Percentiles rank a stretch among this genome's conserved stretches.
These are phyloP conservation scores for Metschnikowia koreensis DNA, from an alignment of 805 yeast genomes.

Conservation along the genomic window DNA sequence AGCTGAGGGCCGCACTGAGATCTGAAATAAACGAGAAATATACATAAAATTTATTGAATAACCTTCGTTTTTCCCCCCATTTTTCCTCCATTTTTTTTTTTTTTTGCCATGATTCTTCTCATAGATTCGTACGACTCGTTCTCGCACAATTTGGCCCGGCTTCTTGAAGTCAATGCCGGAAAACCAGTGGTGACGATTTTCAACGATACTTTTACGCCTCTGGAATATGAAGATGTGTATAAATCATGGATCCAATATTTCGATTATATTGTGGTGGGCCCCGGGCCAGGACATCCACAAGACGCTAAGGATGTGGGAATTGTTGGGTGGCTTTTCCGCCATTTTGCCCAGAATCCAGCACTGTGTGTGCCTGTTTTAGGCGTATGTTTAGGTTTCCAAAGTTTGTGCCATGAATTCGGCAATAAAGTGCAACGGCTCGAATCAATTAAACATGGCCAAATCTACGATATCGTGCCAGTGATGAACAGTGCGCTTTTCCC, in stretches of 20 bases:
- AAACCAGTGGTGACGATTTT: conserved; percentile 56
- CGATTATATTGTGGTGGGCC: conserved; percentile 84
- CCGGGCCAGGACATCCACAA: conserved; percentile 94
- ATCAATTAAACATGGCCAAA: conserved; percentile 82
- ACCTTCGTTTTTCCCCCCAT: too few relatives aligned
- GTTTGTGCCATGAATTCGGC: conserved; percentile 65
- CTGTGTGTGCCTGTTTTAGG: conserved; percentile 69
- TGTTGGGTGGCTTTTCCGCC: conserved; percentile 54
- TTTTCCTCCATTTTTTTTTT: neutral
- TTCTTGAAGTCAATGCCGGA: conserved; percentile 54
- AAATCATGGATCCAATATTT: conserved; percentile 46
- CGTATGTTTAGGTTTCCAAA: conserved; percentile 90
- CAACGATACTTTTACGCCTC: conserved; percentile 51
- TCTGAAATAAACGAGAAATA: too few relatives aligned
- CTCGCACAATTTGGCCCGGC: conserved; percentile 72
- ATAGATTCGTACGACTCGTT: conserved; percentile 96
- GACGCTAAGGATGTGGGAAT: conserved; percentile 66
- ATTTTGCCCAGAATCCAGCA: conserved; percentile 14
- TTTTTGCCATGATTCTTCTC: conserved; percentile 50
- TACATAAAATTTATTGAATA: too few relatives aligned
- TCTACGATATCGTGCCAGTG: conserved; percentile 51
- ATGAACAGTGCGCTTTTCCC: conserved; percentile 38
- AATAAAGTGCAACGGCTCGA: conserved; percentile 50
- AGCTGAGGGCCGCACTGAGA: too few relatives aligned
- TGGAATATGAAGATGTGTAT: conserved; percentile 36